Evolutionary conservation across 805 yeast genomes (phyloP).

Genomic region (Candida ortonii): DNA sequence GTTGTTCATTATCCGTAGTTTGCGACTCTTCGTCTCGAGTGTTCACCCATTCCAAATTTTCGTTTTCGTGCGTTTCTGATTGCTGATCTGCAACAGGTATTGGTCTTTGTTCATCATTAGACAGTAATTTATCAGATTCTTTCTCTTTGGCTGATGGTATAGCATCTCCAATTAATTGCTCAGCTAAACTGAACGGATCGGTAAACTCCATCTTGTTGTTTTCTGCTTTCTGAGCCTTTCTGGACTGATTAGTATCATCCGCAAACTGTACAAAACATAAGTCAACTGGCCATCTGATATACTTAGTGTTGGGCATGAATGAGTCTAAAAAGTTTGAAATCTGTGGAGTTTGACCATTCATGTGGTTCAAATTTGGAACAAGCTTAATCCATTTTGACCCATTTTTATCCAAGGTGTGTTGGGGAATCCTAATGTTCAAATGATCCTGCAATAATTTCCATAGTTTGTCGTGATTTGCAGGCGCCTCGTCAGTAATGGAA

Average conservation of each 20-base stretch:
- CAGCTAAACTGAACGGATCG: slow-evolving; percentile 29
- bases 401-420: slow-evolving; percentile 1
- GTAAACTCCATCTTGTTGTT: slow-evolving; percentile 11
- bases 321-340: slow-evolving; percentile 51
- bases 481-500: slow-evolving; percentile 38
- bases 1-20: too few relatives aligned
- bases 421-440: slow-evolving; percentile 20
- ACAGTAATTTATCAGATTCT: too few relatives aligned
- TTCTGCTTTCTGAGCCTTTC: slow-evolving; percentile 1
- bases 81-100: too few relatives aligned
- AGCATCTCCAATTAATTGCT: slow-evolving; percentile 29
- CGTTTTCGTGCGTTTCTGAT: too few relatives aligned
- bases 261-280: slow-evolving; percentile 60
- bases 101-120: too few relatives aligned
- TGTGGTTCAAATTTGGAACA: slow-evolving; percentile 64
- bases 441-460: slow-evolving; percentile 38
- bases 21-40: too few relatives aligned
- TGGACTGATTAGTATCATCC: slow-evolving; percentile 16
- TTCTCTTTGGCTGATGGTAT: slow-evolving; percentile 14
- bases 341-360: slow-evolving; percentile 65
- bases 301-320: slow-evolving; percentile 41
- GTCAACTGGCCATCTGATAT: slow-evolving; percentile 69
- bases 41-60: too few relatives aligned
- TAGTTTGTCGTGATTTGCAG: slow-evolving; percentile 39
- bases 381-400: slow-evolving; percentile 58